phyloP scores from a whole-genome alignment of 2,329 filamentous ascomycete genomes.

The Dactylellina leptospora region DNA sequence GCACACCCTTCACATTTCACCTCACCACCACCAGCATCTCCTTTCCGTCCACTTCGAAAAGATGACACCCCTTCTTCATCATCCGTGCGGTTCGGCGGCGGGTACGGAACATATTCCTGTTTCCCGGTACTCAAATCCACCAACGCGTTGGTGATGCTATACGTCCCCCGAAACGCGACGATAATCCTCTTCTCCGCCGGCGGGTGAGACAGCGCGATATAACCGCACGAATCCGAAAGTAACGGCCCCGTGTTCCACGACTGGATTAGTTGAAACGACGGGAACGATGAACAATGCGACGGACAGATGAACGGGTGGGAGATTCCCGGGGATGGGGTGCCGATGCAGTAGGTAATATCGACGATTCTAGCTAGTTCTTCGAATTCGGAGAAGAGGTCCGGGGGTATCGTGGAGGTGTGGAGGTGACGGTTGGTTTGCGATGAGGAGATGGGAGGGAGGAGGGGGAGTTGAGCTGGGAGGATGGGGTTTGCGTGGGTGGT shows the following conservation, averaged over 20 bases:
- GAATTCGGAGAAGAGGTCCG: constrained; percentile 68
- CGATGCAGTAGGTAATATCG: constrained; percentile 82
- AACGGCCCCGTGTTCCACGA: constrained; percentile 90
- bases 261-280: constrained; percentile 77
- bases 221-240: constrained; percentile 90
- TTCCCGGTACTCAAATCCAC: constrained; percentile 88
- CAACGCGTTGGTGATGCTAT: constrained; percentile 90
- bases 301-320: constrained; percentile 82
- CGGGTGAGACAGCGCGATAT: constrained; percentile 83
- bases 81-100: constrained; percentile 62
- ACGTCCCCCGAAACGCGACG: constrained; percentile 91
- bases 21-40: constrained; percentile 56
- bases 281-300: constrained; percentile 85
- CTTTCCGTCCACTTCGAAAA: constrained; percentile 60
- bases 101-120: constrained; percentile 90
- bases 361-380: constrained; percentile 90
- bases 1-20: constrained; percentile 81
- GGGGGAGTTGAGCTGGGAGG: constrained; percentile 18
- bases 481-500: constrained; percentile 34
- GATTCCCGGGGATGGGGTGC: constrained; percentile 74
- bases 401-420: constrained; percentile 11
- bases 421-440: constrained; percentile 53
- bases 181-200: constrained; percentile 72
- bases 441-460: constrained; percentile 1
- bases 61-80: too few species aligned